Evolutionary conservation across 352 stramenopile genomes (phyloP).

Genomic region (Globisporangium middletonii): DNA sequence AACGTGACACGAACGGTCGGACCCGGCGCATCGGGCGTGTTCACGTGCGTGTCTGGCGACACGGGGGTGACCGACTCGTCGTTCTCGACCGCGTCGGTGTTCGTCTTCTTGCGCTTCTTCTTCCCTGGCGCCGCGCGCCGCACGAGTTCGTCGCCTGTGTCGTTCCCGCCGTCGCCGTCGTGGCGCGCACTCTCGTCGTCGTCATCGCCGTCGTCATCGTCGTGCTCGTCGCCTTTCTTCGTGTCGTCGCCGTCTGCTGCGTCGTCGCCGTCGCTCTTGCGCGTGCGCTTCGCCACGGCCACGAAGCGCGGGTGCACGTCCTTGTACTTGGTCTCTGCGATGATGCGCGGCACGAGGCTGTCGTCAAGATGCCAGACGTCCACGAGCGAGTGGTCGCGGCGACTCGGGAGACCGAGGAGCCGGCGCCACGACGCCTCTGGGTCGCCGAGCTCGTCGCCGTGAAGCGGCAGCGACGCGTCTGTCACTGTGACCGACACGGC

Average conservation of each 20-base stretch:
- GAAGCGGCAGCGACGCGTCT: conserved; percentile 13
- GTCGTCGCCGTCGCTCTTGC: conserved; percentile 32
- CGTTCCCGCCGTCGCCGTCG: conserved; percentile 18
- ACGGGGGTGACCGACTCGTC: conserved; percentile 55
- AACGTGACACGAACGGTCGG: conserved; percentile 57
- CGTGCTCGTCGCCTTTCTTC: conserved; percentile 45
- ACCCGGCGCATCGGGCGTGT: conserved; percentile 39
- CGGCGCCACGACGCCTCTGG: conserved; percentile 43
- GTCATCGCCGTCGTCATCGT: conserved; percentile 45
- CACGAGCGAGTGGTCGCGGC: conserved; percentile 53
- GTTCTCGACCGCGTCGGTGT: conserved; percentile 31
- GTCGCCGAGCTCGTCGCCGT: conserved; percentile 28
- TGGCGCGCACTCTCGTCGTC: conserved; percentile 38
- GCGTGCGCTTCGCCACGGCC: conserved; percentile 29
- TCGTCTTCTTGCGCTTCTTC: conserved; percentile 46
- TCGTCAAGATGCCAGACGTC: conserved; percentile 73
- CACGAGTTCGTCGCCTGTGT: conserved; percentile 21
- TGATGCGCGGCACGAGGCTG: conserved; percentile 37
- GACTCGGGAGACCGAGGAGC: conserved; percentile 48
- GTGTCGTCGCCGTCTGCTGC: conserved; percentile 33
- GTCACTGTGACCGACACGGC: conserved; percentile 37
- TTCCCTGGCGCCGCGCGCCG: conserved; percentile 24
- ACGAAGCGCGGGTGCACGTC: conserved; percentile 60
- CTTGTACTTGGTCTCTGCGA: conserved; percentile 57
- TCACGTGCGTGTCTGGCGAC: conserved; percentile 67